Evolutionary conservation across 1,284 basidiomycete species (phyloP), one percentile per base, ranked within the genome.

Genomic region (Sanghuangporus weigelae): DNA sequence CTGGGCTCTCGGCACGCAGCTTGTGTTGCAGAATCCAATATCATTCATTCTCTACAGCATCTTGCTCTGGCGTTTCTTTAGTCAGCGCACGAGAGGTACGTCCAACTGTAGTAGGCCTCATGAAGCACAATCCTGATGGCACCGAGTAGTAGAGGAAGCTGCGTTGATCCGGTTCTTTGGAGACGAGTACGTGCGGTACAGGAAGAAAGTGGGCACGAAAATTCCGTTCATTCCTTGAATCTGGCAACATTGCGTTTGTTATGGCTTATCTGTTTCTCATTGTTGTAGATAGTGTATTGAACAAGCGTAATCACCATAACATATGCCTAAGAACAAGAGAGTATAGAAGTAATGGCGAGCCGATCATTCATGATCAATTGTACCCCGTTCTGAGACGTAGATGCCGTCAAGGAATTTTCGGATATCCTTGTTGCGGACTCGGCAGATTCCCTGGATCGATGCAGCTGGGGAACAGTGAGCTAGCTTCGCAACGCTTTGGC

Each of bases 381-480:
- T 86, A 67, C 84, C 84, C 82, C 88, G 92, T 73, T 90, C 90
- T 48, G 94, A 95, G 68, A 95, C 93, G 77, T 98, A 98, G 81
- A 98, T 89, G 80, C 90, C 90, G 71, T 93, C 90, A 75, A 93
- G 79, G 81, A 93, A 93, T 84, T 96, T 95, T 76, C 93, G 93
- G 79, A 96, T 96, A 84, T 98, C 95, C 84, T 98, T 98, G 89
- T 97, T 95, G 78, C 93, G 91, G 73, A 98, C 95, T 69, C 90
- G 86, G 81, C 93, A 96, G 67, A 90, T 83, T 71, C 95, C 95
- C 77, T 97, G 96, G 76, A 98, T 97, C 53, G 93, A 93, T 58
- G 95, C 96, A 66, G 96, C 95, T 92, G 67, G 2, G 66, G 51
- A 42, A 46, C 63, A 64, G 58, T 67, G 55, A 51, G 23, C 53